Evolutionary conservation across 345 rosid genomes (phyloP), one percentile per base, ranked within the genome.

Genomic region (Aquilaria yunnanensis): DNA sequence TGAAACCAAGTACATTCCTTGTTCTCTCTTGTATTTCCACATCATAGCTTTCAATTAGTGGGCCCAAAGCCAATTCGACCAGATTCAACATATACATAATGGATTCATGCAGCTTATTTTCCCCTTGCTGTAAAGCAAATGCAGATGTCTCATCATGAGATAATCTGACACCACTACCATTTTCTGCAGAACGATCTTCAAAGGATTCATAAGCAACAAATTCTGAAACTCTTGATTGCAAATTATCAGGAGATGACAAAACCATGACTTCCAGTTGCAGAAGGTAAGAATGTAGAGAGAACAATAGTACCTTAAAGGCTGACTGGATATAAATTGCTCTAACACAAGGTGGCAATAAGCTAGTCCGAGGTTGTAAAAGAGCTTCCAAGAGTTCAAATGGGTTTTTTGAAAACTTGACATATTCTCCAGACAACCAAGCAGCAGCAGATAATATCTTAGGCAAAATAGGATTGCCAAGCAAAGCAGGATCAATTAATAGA

Each of bases 401-500:
- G 51, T 73, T 76, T 66, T 76, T 85, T 23, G 80, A 82, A 66
- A 81, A 87, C 70, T 87, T 84, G 61, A 89, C 84, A 70, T 85
- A 94, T 58, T 91, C 97, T 50, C 97, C 99, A 10, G 88, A 86
- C 6, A 82, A 78, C 97, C 99, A 94, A 56, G 99, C 93, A 71
- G 97, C 92, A 65, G 97, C 96, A 12, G 88, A 88, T 73, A 91
- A 71, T 66, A 91, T 76, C 14, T 84, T 78, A 65, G 85, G 86
- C 86, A 91, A 70, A 78, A 72, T 88, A 49, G 78, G 82, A 70
- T 89, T 87, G 34, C 96, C 96, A 66, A 94, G 96, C 71, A 94
- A 83, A 32, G 99, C 97, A 65, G 99, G 99, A 81, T 94, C 99
- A 67, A 91, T 91, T 49, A 94, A 75, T 73, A 94, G 74, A 41